Evolutionary conservation across 495 filamentous ascomycete genomes (phyloP).

Genomic region (Neurospora sublineolata): DNA sequence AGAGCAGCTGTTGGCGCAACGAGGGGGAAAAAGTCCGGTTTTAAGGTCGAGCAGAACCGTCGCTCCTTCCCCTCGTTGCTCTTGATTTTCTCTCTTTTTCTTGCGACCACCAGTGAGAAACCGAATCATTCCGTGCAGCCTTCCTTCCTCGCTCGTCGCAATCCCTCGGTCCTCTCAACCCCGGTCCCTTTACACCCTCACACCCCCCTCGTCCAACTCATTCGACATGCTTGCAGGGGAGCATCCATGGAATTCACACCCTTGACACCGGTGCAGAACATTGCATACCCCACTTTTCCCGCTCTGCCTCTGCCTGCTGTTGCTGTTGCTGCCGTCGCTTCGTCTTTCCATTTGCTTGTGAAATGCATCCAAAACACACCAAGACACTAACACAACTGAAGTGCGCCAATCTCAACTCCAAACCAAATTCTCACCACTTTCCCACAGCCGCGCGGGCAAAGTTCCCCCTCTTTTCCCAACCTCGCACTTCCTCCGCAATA

Average conservation of each 20-base stretch:
- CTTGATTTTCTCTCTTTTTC: background rate
- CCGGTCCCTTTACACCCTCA: background rate
- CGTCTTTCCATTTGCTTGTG: background rate
- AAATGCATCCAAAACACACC: background rate
- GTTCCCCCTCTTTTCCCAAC: conserved; percentile 2
- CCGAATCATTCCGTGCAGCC: background rate
- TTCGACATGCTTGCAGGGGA: background rate
- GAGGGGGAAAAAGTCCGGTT: conserved; percentile 33
- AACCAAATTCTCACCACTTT: background rate
- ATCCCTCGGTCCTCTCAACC: conserved; percentile 2
- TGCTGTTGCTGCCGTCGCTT: background rate
- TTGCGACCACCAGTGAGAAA: background rate
- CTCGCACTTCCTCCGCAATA: background rate
- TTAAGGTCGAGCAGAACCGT: conserved; percentile 25
- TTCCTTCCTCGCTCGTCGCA: conserved; percentile 1
- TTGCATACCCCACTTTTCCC: conserved; percentile 10
- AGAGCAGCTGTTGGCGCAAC: conserved; percentile 36
- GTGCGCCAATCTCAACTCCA: background rate
- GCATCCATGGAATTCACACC: background rate
- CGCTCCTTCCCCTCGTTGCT: conserved; percentile 3
- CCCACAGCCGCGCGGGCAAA: background rate
- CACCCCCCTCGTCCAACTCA: background rate
- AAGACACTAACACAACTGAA: background rate
- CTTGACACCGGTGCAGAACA: background rate
- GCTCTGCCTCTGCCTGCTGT: background rate